Evolutionary conservation across 805 yeast species (phyloP).

Genomic region (Lipomyces spencermartinsiae): DNA sequence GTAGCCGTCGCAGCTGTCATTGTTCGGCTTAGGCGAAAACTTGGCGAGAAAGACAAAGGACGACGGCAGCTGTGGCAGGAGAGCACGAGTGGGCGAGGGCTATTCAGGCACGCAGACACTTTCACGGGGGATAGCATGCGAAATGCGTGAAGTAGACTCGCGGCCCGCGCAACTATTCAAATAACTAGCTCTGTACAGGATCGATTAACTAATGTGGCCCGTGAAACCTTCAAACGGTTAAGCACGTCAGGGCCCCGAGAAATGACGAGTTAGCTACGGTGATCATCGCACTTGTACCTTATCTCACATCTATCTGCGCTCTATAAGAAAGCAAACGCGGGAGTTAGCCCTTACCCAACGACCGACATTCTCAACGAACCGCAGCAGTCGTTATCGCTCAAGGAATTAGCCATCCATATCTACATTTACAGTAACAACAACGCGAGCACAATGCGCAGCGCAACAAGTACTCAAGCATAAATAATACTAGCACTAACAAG

Average conservation of each 20-base stretch:
- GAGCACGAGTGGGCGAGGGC: not conserved
- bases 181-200: no score
- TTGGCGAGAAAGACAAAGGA: not conserved
- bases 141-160: not conserved
- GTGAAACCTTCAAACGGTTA: no score
- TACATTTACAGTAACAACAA: not conserved
- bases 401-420: not conserved
- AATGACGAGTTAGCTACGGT: no score
- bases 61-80: not conserved
- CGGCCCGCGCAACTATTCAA: not conserved
- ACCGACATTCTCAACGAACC: no score
- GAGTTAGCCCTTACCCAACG: no score
- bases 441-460: not conserved
- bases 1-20: not conserved
- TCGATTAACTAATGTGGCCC: no score
- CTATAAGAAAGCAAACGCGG: no score
- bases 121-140: not conserved
- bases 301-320: no score
- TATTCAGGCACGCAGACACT: not conserved
- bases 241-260: no score
- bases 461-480: not conserved
- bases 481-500: not conserved
- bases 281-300: no score
- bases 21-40: not conserved
- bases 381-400: no score